phyloP scores from a whole-genome alignment of 2,329 filamentous ascomycete species.

The Hypoxylon sp. region DNA sequence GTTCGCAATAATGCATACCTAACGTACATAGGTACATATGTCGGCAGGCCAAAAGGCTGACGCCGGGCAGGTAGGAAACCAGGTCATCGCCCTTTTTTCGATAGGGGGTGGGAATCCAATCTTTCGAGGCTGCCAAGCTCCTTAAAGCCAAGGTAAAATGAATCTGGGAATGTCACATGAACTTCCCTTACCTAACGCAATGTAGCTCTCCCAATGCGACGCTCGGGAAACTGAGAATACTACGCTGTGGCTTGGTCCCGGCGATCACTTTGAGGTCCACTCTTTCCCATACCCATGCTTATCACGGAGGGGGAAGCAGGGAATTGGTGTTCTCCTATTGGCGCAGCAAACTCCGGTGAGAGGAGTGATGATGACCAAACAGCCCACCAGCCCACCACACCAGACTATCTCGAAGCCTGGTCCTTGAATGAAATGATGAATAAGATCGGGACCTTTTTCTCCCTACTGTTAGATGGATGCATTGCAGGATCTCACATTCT shows the following conservation, averaged over 20 bases:
- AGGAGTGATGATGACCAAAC: conserved; percentile 37
- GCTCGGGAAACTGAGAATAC: conserved; percentile 43
- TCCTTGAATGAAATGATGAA: conserved; percentile 43
- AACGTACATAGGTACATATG: conserved; percentile 21
- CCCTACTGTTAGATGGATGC: conserved; percentile 41
- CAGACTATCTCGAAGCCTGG: conserved; percentile 35
- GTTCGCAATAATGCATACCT: conserved; percentile 3
- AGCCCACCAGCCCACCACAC: conserved; percentile 30
- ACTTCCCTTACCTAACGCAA: conserved; percentile 46
- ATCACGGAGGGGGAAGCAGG: conserved; percentile 39
- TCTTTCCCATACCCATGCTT: conserved; percentile 25
- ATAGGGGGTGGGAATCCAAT: conserved; percentile 42
- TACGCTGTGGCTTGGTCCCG: conserved; percentile 45
- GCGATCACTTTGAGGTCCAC: conserved; percentile 40
- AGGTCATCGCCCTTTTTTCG: conserved; percentile 28
- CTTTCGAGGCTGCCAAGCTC: conserved; percentile 35
- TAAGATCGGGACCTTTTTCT: conserved; percentile 43
- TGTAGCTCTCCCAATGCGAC: conserved; percentile 42
- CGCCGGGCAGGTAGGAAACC: conserved; percentile 22
- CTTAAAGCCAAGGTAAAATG: conserved; percentile 38
- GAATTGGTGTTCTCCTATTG: conserved; percentile 39
- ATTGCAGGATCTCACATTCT: conserved; percentile 47
- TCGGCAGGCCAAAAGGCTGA: conserved; percentile 18
- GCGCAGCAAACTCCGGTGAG: conserved; percentile 46
- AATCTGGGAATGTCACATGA: conserved; percentile 48